Conservation (phyloP, 129 eudicot genomes). For the Pulicaria dysenterica region DNA sequence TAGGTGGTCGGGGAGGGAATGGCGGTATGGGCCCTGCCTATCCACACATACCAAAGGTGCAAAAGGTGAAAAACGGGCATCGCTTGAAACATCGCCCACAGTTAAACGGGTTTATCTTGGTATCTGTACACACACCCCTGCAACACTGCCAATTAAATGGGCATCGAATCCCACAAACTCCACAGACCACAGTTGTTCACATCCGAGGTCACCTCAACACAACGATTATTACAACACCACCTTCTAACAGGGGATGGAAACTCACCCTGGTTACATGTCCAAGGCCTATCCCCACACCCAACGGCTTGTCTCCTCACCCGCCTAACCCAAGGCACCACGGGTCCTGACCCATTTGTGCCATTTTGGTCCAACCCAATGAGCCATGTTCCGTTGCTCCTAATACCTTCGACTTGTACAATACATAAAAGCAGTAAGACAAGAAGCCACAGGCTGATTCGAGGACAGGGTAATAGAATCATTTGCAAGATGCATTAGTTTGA, state of each 20-base stretch:
- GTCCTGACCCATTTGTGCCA: constrained; percentile 25
- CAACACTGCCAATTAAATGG: constrained; percentile 78
- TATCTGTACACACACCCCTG: constrained; percentile 59
- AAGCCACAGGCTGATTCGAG: constrained; percentile 23
- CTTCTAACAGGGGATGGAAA: constrained; percentile 39
- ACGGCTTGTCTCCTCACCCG: constrained; percentile 47
- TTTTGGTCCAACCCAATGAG: constrained; percentile 30
- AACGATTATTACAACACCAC: constrained; percentile 65
- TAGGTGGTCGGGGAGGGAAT: constrained; percentile 41
- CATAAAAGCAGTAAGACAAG: constrained; percentile 24
- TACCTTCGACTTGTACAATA: constrained; percentile 18
- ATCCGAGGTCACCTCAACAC: constrained; percentile 68
- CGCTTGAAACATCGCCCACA: constrained; percentile 62
- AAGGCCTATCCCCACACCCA: constrained; percentile 62
- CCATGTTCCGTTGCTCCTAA: constrained; percentile 23
- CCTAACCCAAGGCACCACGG: constrained; percentile 58
- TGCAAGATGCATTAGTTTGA: constrained; percentile 35
- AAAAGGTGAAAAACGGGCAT: constrained; percentile 53
- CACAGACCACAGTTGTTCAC: constrained; percentile 78
- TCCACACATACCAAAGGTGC: constrained; percentile 76
- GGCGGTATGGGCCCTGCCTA: constrained; percentile 63
- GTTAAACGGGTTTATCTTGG: constrained; percentile 51
- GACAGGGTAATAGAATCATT: constrained; percentile 34
- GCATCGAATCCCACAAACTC: constrained; percentile 73
- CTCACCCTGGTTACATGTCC: constrained; percentile 54